Evolutionary conservation across 176 grass and related monocot species (phyloP).

Genomic region (Carex cristatella): DNA sequence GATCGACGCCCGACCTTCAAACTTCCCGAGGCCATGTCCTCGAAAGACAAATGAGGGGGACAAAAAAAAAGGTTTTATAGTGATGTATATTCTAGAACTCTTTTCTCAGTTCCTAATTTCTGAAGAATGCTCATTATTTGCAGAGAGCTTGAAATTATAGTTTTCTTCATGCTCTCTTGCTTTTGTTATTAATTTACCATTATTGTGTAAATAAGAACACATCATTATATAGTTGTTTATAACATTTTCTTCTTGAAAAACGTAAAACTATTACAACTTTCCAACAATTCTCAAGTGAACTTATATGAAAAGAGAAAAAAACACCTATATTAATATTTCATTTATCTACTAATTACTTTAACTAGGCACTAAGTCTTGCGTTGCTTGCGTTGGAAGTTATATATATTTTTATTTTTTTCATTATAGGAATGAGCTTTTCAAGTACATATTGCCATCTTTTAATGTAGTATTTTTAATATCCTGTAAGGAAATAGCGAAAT

Average conservation of each 20-base stretch:
- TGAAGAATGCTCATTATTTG: not conserved
- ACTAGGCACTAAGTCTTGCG: too few relatives aligned
- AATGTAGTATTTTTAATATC: too few relatives aligned
- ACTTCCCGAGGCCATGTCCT: conserved; percentile 66
- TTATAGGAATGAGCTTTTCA: too few relatives aligned
- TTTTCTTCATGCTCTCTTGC: not conserved
- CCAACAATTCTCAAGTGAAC: not conserved
- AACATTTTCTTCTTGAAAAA: not conserved
- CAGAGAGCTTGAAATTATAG: conserved; percentile 11
- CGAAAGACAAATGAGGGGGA: conserved; percentile 45
- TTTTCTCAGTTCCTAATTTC: not conserved
- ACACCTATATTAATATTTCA: not conserved
- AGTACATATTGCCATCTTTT: too few relatives aligned
- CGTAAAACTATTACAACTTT: not conserved
- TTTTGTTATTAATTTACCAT: not conserved
- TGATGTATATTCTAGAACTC: conserved; percentile 2
- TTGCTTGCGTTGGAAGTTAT: too few relatives aligned
- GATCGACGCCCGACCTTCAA: conserved; percentile 43
- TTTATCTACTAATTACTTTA: too few relatives aligned
- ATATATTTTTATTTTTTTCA: too few relatives aligned
- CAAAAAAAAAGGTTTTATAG: not conserved
- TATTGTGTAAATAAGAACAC: not conserved
- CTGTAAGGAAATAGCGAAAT: too few relatives aligned
- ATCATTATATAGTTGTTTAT: not conserved
- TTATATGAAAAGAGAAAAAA: not conserved